Evolutionary conservation across 75 land plant genomes (phyloP), one percentile per base, ranked within the genome.

Genomic region (Isoetes taiwanensis): DNA sequence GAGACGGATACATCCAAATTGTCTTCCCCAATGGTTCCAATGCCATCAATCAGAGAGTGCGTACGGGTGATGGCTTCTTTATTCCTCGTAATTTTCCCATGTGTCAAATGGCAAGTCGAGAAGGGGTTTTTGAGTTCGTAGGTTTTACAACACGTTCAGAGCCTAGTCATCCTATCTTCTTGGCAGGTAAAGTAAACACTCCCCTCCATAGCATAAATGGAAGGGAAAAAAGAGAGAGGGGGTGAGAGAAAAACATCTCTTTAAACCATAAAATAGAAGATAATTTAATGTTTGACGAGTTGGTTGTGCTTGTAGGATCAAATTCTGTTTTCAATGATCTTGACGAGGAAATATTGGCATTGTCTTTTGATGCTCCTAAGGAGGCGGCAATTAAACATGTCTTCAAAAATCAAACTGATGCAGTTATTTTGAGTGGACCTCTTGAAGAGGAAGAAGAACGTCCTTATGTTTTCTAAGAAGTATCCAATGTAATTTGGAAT

Each of bases 71-170:
- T 34, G 85, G 72, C n/a, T 80, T 85, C 54, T 76, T 67, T 74
- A 65, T 85, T 23, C 90, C 90, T 0, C 70, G 69, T 16, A 73
- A 78, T 68, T 85, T 71, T 59, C 79, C 85, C 2, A 79, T 85
- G 75, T 85, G 85, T 65, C 90, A 85, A 34, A 71, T 85, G 14
- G 81, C 90, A 16, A 68, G 82, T 1, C 31, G 71, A 34, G 32
- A 58, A 3, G 85, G 80, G 5, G 74, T 75, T 12, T 17, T 85
- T 31, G 79, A 78, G 75, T 76, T 85, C 73, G 73, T 85, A 52
- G 85, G 90, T 23, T 85, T 85, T 84, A 78, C 79, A 17, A 78
- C 85, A 25, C 81, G 84, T 8, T 24, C 84, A 9, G 41, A 62
- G 20, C 41, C 38, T 33, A 85, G 78, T 66, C 61, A 53, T 42